Evolutionary conservation across 2,329 filamentous ascomycete species (phyloP), one percentile per base, ranked within the genome.

Genomic region (Penicillium sp.): DNA sequence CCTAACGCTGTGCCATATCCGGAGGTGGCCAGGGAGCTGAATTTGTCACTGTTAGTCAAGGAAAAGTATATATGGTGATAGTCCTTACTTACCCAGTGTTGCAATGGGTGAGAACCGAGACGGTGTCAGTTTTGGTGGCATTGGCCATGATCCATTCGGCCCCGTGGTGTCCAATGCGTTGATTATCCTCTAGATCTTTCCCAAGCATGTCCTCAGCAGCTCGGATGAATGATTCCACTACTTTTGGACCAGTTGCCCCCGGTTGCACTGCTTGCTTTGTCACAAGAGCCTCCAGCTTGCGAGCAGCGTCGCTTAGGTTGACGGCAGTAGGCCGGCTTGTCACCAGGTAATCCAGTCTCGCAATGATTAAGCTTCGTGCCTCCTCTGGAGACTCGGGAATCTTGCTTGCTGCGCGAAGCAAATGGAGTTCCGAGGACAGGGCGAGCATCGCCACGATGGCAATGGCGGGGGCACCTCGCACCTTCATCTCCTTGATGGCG

Each of bases 1-100:
- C 95, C 95, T 3, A 99, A 82, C 0, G 95, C 95, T 11, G 95
- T 99, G 51, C 95, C 95, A 71, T 98, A 96, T n/a, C 95, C 95
- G 16, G 95, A 96, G 1, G 95, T 99, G 26, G 95, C 95, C 33
- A 99, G 86, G 21, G 93, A 97, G 27, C 87, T 89, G 58, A 31
- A 48, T 41, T 26, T 10, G 14, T 44, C 22, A 50, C 46, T 57
- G 46, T 54, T 41, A 53, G 29, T 26, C 27, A 19, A 43, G 16
- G 43, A 51, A 53, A 55, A 49, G 63, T 24, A 10, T 8, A 22
- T 16, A 33, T 7, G n/a, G 7, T 8, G 26, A 22, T 4, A 31
- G 19, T 44, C 29, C 29, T 16, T 22, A 35, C 77, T 56, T 80
- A 89, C 86, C 95, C 95, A 22, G 95, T 99, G 75, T 99, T 99